Evolutionary conservation across 192 early-diverging fungal species (phyloP), one percentile per base, ranked within the genome.

Genomic region (Linnemannia zychae): DNA sequence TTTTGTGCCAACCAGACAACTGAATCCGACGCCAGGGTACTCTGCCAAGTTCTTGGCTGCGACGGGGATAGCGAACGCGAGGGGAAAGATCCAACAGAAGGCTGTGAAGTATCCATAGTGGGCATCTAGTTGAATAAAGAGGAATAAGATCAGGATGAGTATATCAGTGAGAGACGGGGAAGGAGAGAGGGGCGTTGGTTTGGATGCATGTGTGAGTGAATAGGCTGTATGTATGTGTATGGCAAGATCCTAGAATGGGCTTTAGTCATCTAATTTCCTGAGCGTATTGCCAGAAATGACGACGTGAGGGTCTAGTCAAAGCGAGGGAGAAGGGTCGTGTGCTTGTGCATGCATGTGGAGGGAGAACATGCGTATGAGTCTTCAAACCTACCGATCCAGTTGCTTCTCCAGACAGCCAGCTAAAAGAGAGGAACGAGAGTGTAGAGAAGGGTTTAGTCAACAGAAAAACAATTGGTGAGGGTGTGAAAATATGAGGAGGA

Each of bases 11-110:
- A 85, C 83, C 3, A 85, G 72, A 63, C 83, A 85, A 38, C 77
- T 79, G 65, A 85, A 85, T 20, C 83, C 83, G 63, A 85, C 73
- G 7, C 83, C 83, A 9, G 83, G 83, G 47, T 85, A 85, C 40
- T 85, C 72, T 1, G 83, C 77, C 77, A 85, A 36, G 40, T 79
- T 79, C 57, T 71, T 70, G 68, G 76, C 83, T 0, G 77, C 83
- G 28, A 85, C 83, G 28, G 83, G 83, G 65, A 85, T 85, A 2
- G 83, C 83, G 34, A 85, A 79, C 7, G 46, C 73, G 33, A 85
- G 13, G 4, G 83, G 77, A 7, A 85, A 52, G 28, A 68, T 31
- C 83, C 83, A 85, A 68, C 83, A 85, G 37, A 85, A 47, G 15
- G 34, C 77, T 0, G 74, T 79, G 73, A 76, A 79, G 73, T 70